Conservation (phyloP, 2,329 filamentous ascomycete genomes). For the Atkinsonella hypoxylon region DNA sequence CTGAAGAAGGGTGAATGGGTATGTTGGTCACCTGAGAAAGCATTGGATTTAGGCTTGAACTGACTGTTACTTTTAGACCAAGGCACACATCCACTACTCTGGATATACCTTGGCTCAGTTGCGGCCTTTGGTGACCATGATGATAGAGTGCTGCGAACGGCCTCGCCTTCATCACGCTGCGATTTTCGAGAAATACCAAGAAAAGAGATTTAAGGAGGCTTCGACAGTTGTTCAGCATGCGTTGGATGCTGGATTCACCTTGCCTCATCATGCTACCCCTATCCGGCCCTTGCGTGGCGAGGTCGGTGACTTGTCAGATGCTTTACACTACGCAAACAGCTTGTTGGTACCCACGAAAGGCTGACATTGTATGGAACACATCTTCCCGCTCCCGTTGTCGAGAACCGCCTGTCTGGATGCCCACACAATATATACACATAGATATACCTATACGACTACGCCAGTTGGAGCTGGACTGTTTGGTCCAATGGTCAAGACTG, state of each 20-base stretch:
- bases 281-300: constrained; percentile 19
- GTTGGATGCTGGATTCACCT: constrained; percentile 47
- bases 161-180: constrained; percentile 72
- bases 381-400: neutral
- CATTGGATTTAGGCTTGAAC: neutral
- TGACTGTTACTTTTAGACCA: constrained; percentile 39
- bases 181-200: constrained; percentile 85
- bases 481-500: neutral
- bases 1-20: constrained; percentile 90
- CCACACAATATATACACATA: neutral
- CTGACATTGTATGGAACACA: neutral
- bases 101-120: constrained; percentile 85
- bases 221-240: constrained; percentile 69
- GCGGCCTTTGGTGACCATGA: constrained; percentile 60
- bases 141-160: constrained; percentile 79
- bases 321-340: constrained; percentile 14
- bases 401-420: neutral
- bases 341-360: constrained; percentile 20
- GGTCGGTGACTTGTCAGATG: constrained; percentile 14
- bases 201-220: constrained; percentile 76
- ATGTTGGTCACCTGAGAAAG: constrained; percentile 24
- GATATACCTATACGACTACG: neutral
- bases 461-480: neutral
- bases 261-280: constrained; percentile 31
- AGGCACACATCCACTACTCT: constrained; percentile 81